Conservation (phyloP, 495 filamentous ascomycete genomes). For the Penicillium pulvis region DNA sequence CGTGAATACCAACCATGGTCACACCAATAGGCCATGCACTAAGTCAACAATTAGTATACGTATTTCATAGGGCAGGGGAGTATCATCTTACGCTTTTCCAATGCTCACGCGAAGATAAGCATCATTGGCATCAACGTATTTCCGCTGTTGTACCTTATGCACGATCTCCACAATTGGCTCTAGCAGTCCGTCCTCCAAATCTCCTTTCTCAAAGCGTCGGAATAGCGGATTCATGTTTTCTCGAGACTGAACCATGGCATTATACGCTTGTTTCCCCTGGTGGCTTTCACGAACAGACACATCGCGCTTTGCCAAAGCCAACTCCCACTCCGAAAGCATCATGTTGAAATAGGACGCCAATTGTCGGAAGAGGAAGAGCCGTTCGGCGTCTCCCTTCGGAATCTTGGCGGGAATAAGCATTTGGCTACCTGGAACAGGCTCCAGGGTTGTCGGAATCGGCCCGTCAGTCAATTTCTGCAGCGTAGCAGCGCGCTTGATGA, state of each 20-base stretch:
- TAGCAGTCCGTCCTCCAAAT: constrained; percentile 76
- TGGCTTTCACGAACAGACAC: constrained; percentile 67
- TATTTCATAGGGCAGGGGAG: neutral
- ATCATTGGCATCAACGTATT: constrained; percentile 97
- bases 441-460: constrained; percentile 71
- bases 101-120: constrained; percentile 91
- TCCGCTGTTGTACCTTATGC: constrained; percentile 78
- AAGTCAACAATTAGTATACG: constrained; percentile 19
- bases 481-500: constrained; percentile 49
- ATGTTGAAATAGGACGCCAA: constrained; percentile 91
- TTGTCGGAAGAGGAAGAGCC: constrained; percentile 77
- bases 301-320: constrained; percentile 69
- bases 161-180: constrained; percentile 93
- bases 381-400: constrained; percentile 58
- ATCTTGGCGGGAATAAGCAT: constrained; percentile 76
- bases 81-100: constrained; percentile 74
- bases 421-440: constrained; percentile 74
- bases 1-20: constrained; percentile 95
- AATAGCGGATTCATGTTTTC: constrained; percentile 92
- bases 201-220: constrained; percentile 77
- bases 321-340: constrained; percentile 85
- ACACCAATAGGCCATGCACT: constrained; percentile 98
- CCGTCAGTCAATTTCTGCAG: constrained; percentile 58
- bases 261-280: constrained; percentile 73
- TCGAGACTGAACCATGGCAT: constrained; percentile 76